Evolutionary conservation across 306 rosid genomes (phyloP), one percentile per base, ranked within the genome.

Genomic region (Dalbergia cultrata): DNA sequence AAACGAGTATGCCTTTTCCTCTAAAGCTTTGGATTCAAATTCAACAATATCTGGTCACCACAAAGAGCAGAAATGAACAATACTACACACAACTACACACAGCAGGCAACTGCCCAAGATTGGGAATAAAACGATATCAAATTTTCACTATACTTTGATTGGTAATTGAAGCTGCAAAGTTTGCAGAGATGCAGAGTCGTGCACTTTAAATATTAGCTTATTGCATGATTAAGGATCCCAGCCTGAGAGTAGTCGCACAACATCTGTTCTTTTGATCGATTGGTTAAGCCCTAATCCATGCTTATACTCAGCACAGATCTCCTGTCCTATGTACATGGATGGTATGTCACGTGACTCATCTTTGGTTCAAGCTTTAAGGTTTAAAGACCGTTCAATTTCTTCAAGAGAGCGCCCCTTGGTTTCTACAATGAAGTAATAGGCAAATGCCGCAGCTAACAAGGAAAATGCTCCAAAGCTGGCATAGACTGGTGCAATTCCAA

Each of bases 391-490:
- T 84, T 94, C 98, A 77, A 94, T 92, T 80, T 92, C 97, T 85
- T 94, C 98, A 3, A 94, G 90, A 67, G 98, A 92, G 22, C 96
- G 91, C 61, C 96, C 97, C 66, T 87, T 94, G 3, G 98, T 94
- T 83, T 94, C 98, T 11, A 89, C 90, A 13, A 87, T 53, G 87
- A 92, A 92, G 89, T 88, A 85, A 33, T 73, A 86, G 31, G 90
- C 83, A 85, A 92, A 94, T 70, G 87, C 74, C 41, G 94, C 97
- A 2, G 97, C 96, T 75, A 89, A 69, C 78, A 94, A 73, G 76
- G 96, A 94, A 70, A 90, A 85, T 49, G 81, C 88, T 44, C 96
- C 98, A 52, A 94, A 94, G 81, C 89, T 77, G 34, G 91, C 87
- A 81, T 92, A 94, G 63, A 94, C 88, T 13, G 97, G 94, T 58